Base-by-base conservation (phyloP, 2,329 filamentous ascomycete genomes). In the Helotiales sp. region DNA sequence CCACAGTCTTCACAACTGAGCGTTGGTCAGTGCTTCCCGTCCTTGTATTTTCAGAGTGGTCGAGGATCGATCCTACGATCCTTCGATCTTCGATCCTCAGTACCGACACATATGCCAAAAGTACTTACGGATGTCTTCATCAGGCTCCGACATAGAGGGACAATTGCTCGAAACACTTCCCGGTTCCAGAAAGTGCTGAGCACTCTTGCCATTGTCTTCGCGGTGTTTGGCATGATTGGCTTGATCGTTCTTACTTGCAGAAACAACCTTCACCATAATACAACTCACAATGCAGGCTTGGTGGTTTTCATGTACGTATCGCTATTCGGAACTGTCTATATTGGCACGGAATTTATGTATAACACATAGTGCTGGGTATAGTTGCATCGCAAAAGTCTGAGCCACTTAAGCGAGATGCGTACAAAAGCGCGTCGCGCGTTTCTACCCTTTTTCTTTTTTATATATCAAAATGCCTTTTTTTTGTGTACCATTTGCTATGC, bases 181-280 rank as follows among this genome's bases (percentile, higher is more conserved):
- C 70, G 75, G 8, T 80, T 79, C 68, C 88, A 93, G 75, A 92
- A 90, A 78, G 71, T 87, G 6, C 82, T 92, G 17, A 87, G 83
- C 2, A 77, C 76, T 2, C 78, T 91, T 43, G 86, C 85, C 40
- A 92, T 93, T 52, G 55, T 89, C 40, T 87, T 89, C 67, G 91
- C 93, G 13, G 77, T 95, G 55, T 80, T 89, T 24, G 95, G 95
- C 61, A 93, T 91, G 0, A 84, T 85, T 0, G 94, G 94, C 3
- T 80, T 98, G 34, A 93, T 97, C 70, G 83, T 94, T 17, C 84
- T 98, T 34, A 89, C 89, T 68, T 88, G 96, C 73, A 97, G 96
- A 78, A 92, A 97, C 78, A 94, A 92, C 0, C 79, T 85, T 8
- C 80, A 83, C 65, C 87, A 97, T 76, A 83, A 84, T 1, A 79